phyloP scores from a whole-genome alignment of 164 flowering plant genomes.

The Amborella trichopoda region DNA sequence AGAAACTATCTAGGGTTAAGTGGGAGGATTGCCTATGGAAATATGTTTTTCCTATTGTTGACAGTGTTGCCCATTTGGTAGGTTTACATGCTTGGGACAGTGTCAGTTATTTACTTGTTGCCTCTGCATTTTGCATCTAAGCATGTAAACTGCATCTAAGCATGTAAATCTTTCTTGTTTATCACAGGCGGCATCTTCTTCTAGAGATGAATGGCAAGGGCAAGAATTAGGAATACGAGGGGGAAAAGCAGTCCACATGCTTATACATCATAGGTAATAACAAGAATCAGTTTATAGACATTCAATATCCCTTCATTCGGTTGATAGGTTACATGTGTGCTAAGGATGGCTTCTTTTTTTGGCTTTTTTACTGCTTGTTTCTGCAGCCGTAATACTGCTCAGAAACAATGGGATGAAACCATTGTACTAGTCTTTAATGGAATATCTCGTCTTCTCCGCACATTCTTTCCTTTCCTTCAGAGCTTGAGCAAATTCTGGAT shows the following conservation, averaged over 20 bases:
- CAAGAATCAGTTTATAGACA: not conserved
- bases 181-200: constrained; percentile 79
- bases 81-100: constrained; percentile 7
- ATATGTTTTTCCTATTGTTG: constrained; percentile 79
- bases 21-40: constrained; percentile 98
- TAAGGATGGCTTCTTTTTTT: not conserved
- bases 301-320: not conserved
- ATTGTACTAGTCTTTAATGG: constrained; percentile 89
- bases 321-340: not conserved
- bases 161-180: not conserved
- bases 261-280: constrained; percentile 90
- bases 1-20: constrained; percentile 80
- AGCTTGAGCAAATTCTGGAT: constrained; percentile 65
- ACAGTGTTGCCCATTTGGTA: constrained; percentile 83
- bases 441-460: constrained; percentile 80
- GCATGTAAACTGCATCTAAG: too few species aligned
- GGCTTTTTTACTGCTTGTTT: not conserved
- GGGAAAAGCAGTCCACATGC: constrained; percentile 99
- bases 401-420: constrained; percentile 99
- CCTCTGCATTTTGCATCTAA: too few species aligned
- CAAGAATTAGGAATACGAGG: constrained; percentile 93
- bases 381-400: constrained; percentile 94
- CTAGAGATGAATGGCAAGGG: constrained; percentile 99
- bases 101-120: too few species aligned
- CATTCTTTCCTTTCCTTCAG: constrained; percentile 70